These are phyloP conservation scores for Tetracentron sinense DNA, from an alignment of 164 flowering plant species.

Conservation along the genomic window DNA sequence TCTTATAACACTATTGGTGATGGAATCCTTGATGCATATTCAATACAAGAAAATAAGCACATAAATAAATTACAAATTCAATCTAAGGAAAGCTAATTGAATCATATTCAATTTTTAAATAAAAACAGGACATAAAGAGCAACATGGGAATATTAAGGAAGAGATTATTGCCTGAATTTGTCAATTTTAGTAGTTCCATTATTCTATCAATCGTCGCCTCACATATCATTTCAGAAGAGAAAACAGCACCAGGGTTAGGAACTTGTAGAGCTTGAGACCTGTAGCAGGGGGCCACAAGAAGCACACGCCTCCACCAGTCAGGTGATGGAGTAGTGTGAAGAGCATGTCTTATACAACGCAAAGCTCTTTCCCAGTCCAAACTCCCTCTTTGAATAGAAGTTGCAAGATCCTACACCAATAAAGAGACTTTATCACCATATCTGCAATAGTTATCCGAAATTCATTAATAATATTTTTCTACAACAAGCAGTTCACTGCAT, in stretches of 20 bases:
- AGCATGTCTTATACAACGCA: conserved; percentile 96
- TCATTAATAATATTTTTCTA: not conserved
- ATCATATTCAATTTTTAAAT: not conserved
- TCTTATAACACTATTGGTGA: too few relatives aligned
- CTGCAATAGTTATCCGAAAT: not conserved
- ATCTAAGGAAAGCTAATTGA: not conserved
- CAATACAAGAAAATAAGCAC: too few relatives aligned
- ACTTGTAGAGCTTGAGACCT: conserved; percentile 46
- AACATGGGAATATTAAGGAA: not conserved
- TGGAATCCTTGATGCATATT: too few relatives aligned
- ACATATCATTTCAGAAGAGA: conserved; percentile 88
- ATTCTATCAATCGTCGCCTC: conserved; percentile 91
- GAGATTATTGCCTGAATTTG: conserved; percentile 69
- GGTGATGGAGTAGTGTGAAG: conserved; percentile 92
- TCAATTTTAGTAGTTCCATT: conserved; percentile 68
- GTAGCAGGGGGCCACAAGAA: conserved; percentile 81
- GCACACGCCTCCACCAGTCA: conserved; percentile 99
- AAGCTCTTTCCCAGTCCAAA: conserved; percentile 97
- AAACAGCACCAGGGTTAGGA: conserved; percentile 84
- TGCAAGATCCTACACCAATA: conserved; percentile 70
- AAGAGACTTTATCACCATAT: not conserved
- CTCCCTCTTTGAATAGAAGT: conserved; percentile 74
- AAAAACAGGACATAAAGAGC: not conserved
- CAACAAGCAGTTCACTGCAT: not conserved
- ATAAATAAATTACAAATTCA: too few relatives aligned